Conservation (phyloP, 2,329 filamentous ascomycete genomes). For the Sporothrix brunneoviolacea region DNA sequence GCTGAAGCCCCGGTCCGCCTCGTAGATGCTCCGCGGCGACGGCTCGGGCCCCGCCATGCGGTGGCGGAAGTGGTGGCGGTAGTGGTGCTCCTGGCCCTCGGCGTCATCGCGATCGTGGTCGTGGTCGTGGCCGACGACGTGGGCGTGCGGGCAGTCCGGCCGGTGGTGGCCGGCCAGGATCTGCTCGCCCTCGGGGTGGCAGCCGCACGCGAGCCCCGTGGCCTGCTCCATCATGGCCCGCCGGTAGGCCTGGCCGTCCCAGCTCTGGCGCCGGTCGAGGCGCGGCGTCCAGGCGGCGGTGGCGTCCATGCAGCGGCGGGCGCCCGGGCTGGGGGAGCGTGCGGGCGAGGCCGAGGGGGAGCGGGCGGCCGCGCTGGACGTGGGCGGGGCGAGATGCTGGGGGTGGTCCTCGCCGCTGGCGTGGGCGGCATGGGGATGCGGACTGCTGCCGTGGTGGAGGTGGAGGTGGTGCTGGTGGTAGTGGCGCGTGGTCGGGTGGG, state of each 20-base stretch:
- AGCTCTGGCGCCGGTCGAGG: slow-evolving; percentile 43
- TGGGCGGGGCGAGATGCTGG: neutral
- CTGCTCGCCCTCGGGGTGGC: neutral
- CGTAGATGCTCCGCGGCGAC: slow-evolving; percentile 7
- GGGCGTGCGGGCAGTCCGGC: too few species aligned
- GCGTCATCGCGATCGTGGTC: neutral
- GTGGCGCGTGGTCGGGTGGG: neutral
- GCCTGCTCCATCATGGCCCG: slow-evolving; percentile 30
- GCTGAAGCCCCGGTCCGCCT: slow-evolving; percentile 13
- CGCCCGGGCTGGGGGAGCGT: slow-evolving; percentile 14
- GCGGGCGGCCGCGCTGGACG: neutral
- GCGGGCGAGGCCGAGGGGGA: neutral
- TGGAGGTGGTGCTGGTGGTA: neutral
- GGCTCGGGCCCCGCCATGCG: neutral
- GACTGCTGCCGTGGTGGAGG: neutral
- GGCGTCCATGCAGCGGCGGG: slow-evolving; percentile 28
- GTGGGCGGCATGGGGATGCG: too few species aligned
- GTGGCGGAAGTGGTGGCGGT: neutral
- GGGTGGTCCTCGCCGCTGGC: too few species aligned
- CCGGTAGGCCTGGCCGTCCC: slow-evolving; percentile 48
- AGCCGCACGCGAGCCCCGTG: slow-evolving; percentile 6
- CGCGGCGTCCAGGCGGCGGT: slow-evolving; percentile 42
- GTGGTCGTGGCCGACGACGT: neutral
- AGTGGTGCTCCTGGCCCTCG: neutral
- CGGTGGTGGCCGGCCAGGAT: neutral